phyloP scores from a whole-genome alignment of 768 basidiomycete species.

The Mycena indigotica region DNA sequence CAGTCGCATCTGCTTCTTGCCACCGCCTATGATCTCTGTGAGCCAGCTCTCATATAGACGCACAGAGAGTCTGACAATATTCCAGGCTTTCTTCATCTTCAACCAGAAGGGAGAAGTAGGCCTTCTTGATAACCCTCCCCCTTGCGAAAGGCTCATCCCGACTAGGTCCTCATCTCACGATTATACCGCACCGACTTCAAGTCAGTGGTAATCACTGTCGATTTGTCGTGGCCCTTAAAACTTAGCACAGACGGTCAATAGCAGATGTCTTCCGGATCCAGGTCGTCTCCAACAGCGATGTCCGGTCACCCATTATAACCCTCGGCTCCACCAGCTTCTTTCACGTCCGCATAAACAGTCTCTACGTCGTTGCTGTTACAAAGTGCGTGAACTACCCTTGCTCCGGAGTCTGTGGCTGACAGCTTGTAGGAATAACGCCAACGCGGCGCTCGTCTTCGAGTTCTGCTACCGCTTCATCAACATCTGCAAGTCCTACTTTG shows the following conservation, averaged over 20 bases:
- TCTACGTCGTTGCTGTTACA: slow-evolving; percentile 94
- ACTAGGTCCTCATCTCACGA: slow-evolving; percentile 96
- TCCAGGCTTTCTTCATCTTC: slow-evolving; percentile 96
- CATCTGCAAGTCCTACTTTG: slow-evolving; percentile 95
- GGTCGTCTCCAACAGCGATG: slow-evolving; percentile 96
- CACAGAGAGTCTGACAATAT: background rate
- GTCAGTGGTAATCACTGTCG: slow-evolving; percentile 48
- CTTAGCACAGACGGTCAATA: slow-evolving; percentile 76
- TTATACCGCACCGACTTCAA: slow-evolving; percentile 97
- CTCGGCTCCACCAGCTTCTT: slow-evolving; percentile 99
- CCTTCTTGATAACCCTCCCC: slow-evolving; percentile 17
- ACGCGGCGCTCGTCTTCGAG: slow-evolving; percentile 97
- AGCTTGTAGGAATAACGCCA: slow-evolving; percentile 82
- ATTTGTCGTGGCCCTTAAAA: slow-evolving; percentile 6
- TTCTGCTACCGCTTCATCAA: slow-evolving; percentile 96
- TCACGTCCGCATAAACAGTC: slow-evolving; percentile 92
- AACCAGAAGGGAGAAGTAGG: slow-evolving; percentile 98
- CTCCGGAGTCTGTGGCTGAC: slow-evolving; percentile 2
- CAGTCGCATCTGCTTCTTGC: background rate
- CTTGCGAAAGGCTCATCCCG: too few relatives aligned
- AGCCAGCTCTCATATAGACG: background rate
- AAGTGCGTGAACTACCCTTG: slow-evolving; percentile 62
- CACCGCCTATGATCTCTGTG: background rate
- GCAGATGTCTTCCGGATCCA: slow-evolving; percentile 99
- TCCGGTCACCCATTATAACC: slow-evolving; percentile 95